Conservation (phyloP, 177 flowering plant genomes). For the Vitis hybrid region DNA sequence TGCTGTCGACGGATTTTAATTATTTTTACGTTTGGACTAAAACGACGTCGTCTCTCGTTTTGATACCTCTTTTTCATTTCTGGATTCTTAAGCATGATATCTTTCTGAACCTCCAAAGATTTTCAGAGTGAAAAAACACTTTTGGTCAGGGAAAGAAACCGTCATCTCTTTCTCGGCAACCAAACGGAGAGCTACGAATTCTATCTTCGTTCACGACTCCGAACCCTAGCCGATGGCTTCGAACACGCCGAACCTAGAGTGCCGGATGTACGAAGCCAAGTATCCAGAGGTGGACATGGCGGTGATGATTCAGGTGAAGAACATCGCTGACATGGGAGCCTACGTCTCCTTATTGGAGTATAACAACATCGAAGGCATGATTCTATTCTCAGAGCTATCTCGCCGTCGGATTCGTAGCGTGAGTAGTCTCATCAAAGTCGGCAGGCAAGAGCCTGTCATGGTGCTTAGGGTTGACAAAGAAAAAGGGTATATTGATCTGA, state of each 20-base stretch:
- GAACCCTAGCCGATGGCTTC: slow-evolving; percentile 38
- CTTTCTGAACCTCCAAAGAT: no score
- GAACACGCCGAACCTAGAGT: slow-evolving; percentile 74
- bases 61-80: no score
- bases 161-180: no score
- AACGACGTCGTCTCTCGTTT: no score
- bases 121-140: no score
- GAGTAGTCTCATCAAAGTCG: slow-evolving; percentile 86
- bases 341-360: slow-evolving; percentile 93
- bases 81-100: no score
- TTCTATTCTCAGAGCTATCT: slow-evolving; percentile 93
- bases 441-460: slow-evolving; percentile 98
- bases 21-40: no score
- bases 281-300: slow-evolving; percentile 97
- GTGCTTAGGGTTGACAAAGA: slow-evolving; percentile 93
- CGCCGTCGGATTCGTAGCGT: slow-evolving; percentile 94
- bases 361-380: slow-evolving; percentile 99
- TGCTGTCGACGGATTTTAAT: slow-evolving; percentile 48
- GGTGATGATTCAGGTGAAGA: slow-evolving; percentile 97
- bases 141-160: no score
- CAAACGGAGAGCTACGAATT: no score
- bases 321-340: slow-evolving; percentile 98
- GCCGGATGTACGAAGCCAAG: slow-evolving; percentile 93
- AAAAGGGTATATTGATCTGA: slow-evolving; percentile 90
- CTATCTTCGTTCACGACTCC: no score